Evolutionary conservation across 2,329 filamentous ascomycete genomes (phyloP).

Genomic region (Metarhizium rileyi): DNA sequence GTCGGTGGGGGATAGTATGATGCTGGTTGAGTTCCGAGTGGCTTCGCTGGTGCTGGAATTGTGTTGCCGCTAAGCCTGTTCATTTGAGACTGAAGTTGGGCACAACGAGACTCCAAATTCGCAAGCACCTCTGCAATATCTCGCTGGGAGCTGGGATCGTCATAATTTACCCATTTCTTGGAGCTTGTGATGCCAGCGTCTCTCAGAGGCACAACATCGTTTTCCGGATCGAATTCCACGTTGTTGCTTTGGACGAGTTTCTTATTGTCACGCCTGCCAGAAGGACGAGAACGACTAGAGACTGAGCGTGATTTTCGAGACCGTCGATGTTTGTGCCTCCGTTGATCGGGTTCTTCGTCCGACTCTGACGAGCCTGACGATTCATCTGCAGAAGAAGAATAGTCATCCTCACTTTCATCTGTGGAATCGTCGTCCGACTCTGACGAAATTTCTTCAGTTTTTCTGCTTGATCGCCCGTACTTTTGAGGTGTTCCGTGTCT

Average conservation of each 20-base stretch:
- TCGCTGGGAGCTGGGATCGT: not conserved
- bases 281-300: not conserved
- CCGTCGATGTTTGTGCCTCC: not conserved
- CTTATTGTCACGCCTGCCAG: not conserved
- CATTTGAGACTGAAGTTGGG: constrained; percentile 2
- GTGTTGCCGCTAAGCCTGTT: not conserved
- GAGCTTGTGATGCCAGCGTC: not conserved
- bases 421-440: not conserved
- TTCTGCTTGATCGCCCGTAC: not conserved
- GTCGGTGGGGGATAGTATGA: not conserved
- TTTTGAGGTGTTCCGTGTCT: not conserved
- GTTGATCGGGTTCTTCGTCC: not conserved
- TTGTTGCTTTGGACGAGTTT: not conserved
- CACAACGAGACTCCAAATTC: constrained; percentile 3
- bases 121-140: constrained; percentile 2
- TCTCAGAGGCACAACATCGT: not conserved
- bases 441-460: not conserved
- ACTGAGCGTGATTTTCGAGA: not conserved
- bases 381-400: not conserved
- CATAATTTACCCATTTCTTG: not conserved
- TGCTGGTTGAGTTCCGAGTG: not conserved
- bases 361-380: not conserved
- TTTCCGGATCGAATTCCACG: not conserved
- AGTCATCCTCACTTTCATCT: not conserved
- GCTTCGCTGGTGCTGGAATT: not conserved